Conservation (phyloP, 345 rosid species). For the Turritis glabra region DNA sequence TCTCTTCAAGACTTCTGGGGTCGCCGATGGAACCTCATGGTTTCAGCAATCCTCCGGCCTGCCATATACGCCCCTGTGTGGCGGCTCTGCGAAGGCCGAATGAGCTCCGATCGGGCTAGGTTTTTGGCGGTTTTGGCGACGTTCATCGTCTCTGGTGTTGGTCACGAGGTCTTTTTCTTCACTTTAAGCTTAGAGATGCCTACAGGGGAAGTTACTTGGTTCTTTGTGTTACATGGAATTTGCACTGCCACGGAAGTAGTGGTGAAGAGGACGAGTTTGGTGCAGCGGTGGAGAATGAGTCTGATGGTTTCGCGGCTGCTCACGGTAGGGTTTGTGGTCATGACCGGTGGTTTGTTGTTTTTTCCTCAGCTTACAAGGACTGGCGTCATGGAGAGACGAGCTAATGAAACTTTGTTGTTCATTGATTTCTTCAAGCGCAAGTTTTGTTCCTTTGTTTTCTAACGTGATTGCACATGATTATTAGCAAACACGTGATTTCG, state of each 20-base stretch:
- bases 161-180: constrained; percentile 49
- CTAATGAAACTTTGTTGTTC: constrained; percentile 19
- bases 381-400: neutral
- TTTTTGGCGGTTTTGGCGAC: constrained; percentile 1
- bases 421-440: constrained; percentile 2
- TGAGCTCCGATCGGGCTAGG: neutral
- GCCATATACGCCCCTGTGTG: constrained; percentile 38
- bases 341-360: constrained; percentile 38
- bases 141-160: constrained; percentile 58
- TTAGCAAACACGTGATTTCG: no score
- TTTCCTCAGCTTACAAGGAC: constrained; percentile 34
- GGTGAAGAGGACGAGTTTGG: constrained; percentile 34
- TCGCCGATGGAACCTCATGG: constrained; percentile 69
- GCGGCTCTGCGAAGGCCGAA: neutral
- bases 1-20: constrained; percentile 82
- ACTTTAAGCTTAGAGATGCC: constrained; percentile 42
- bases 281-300: neutral
- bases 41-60: constrained; percentile 47
- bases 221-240: constrained; percentile 54
- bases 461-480: no score
- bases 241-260: constrained; percentile 46
- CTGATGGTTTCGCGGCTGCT: constrained; percentile 14
- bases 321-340: constrained; percentile 31
- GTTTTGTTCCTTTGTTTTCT: neutral
- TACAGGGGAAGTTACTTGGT: constrained; percentile 64